Base-by-base conservation (phyloP, 768 basidiomycete genomes). In the Dacryopinax primogenitus region DNA sequence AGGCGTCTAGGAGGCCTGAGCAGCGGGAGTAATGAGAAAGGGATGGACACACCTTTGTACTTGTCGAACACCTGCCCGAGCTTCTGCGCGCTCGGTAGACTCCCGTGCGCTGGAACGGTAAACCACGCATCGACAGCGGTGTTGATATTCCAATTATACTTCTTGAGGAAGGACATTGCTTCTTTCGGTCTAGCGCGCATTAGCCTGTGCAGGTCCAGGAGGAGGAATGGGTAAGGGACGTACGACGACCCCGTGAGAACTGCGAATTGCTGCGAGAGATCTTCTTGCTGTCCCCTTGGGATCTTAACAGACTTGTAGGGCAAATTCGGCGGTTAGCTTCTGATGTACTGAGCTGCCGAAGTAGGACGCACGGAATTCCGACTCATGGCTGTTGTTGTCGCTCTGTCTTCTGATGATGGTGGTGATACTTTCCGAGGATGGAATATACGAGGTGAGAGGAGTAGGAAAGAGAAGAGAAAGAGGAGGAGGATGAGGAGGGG, bases 11-110 rank as follows among this genome's bases (percentile, higher is more conserved):
- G 33, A 26, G 12, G 32, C 3, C 66, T 21, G 35, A 12, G 28
- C 16, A 28, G 41, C 13, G 33, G 28, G 16, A 18, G 37, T 39
- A 41, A 26, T 21, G 32, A 37, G 68, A 68, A 63, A 21, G 62
- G 32, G 16, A 32, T 3, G n/a, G 23, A 23, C 71, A 44, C 37
- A 85, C 87, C 87, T 77, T 84, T 86, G 73, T 89, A 90, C 63
- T 76, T 77, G 39, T 86, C 83, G 70, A 89, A 90, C 3, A 89
- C 72, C 3, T 76, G 68, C 28, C 73, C 77, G 30, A 89, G 73
- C 69, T 82, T 86, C 75, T 78, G 45, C 36, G 47, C 64, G 4
- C 64, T 51, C 65, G 65, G 1, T 41, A 64, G 65, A 1, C 45
- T 16, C 28, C 33, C 61, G 3, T 41, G 15, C 33, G 39, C 9